phyloP scores from a whole-genome alignment of 495 filamentous ascomycete genomes.

The Hypoxylon lienhwacheense region DNA sequence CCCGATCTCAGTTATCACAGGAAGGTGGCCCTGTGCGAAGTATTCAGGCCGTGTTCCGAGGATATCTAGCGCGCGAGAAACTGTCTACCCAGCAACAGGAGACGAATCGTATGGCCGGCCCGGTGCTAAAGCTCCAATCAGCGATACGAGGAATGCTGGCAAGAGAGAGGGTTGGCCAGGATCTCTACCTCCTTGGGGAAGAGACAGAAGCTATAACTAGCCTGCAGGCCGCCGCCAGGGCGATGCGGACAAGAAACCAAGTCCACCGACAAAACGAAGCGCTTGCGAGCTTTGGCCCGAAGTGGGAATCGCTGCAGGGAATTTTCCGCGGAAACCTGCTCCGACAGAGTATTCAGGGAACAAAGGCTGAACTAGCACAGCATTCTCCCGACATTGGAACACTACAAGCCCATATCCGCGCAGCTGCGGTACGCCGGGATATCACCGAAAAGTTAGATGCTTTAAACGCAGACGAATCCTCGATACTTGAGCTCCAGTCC shows the following conservation, averaged over 20 bases:
- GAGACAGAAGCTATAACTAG: slow-evolving; percentile 43
- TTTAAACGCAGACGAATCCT: slow-evolving; percentile 45
- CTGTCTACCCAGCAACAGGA: slow-evolving; percentile 57
- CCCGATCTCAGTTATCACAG: slow-evolving; percentile 62
- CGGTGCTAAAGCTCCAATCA: slow-evolving; percentile 55
- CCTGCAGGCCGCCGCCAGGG: slow-evolving; percentile 55
- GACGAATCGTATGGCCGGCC: slow-evolving; percentile 49
- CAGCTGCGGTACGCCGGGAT: slow-evolving; percentile 52
- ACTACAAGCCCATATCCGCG: slow-evolving; percentile 50
- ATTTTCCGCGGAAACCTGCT: slow-evolving; percentile 50
- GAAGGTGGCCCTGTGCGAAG: slow-evolving; percentile 59
- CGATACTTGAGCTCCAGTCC: slow-evolving; percentile 50
- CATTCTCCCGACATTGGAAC: slow-evolving; percentile 40
- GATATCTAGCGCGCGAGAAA: slow-evolving; percentile 55
- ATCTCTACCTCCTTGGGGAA: slow-evolving; percentile 43
- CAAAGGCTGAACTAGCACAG: slow-evolving; percentile 44
- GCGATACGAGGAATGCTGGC: slow-evolving; percentile 55
- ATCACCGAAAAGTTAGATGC: slow-evolving; percentile 48
- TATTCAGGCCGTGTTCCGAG: slow-evolving; percentile 74
- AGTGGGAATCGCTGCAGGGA: slow-evolving; percentile 56
- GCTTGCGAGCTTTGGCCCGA: slow-evolving; percentile 43
- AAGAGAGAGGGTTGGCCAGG: slow-evolving; percentile 44
- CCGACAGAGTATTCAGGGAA: slow-evolving; percentile 44
- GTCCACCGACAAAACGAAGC: slow-evolving; percentile 43
- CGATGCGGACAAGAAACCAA: slow-evolving; percentile 42